Percentiles rank a stretch among this genome's conserved stretches.
phyloP scores from a whole-genome alignment of 2,329 filamentous ascomycete genomes.

The Lizonia empirigonia region DNA sequence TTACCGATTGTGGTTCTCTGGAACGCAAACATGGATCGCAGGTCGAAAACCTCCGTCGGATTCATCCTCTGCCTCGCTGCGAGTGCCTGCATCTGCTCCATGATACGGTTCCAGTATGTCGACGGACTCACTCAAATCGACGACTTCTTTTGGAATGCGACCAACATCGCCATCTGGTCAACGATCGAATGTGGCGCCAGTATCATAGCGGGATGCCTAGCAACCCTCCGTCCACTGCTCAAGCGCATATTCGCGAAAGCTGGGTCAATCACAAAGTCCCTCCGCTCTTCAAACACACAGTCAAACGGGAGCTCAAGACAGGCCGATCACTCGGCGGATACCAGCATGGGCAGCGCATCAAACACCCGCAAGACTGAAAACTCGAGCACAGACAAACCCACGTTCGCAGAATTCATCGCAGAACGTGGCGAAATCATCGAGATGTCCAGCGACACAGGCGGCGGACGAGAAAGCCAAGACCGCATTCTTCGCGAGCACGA shows the following conservation, averaged over 20 bases:
- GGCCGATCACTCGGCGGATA: neutral
- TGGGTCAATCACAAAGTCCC: slow-evolving; percentile 8
- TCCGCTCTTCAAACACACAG: slow-evolving; percentile 4
- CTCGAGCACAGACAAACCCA: slow-evolving; percentile 2
- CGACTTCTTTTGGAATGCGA: slow-evolving; percentile 55
- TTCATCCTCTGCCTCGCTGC: slow-evolving; percentile 58
- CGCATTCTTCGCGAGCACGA: slow-evolving; percentile 3
- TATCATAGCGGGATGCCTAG: slow-evolving; percentile 57
- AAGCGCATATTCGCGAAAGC: slow-evolving; percentile 18
- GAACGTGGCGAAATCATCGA: slow-evolving; percentile 9
- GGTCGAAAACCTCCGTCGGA: slow-evolving; percentile 60
- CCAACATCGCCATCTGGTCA: slow-evolving; percentile 53
- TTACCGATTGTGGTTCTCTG: slow-evolving; percentile 57
- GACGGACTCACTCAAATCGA: slow-evolving; percentile 49
- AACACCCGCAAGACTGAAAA: neutral
- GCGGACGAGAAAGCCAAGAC: slow-evolving; percentile 11
- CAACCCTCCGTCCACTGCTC: slow-evolving; percentile 58
- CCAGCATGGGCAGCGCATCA: neutral
- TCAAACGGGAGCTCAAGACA: slow-evolving; percentile 2
- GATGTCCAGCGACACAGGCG: slow-evolving; percentile 5
- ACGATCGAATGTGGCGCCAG: slow-evolving; percentile 45
- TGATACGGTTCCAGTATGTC: slow-evolving; percentile 58
- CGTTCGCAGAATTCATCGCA: slow-evolving; percentile 6
- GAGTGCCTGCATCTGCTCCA: slow-evolving; percentile 60
- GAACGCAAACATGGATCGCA: slow-evolving; percentile 60